Evolutionary conservation across 352 stramenopile genomes (phyloP).

Genomic region (Peronosclerospora sorghi): DNA sequence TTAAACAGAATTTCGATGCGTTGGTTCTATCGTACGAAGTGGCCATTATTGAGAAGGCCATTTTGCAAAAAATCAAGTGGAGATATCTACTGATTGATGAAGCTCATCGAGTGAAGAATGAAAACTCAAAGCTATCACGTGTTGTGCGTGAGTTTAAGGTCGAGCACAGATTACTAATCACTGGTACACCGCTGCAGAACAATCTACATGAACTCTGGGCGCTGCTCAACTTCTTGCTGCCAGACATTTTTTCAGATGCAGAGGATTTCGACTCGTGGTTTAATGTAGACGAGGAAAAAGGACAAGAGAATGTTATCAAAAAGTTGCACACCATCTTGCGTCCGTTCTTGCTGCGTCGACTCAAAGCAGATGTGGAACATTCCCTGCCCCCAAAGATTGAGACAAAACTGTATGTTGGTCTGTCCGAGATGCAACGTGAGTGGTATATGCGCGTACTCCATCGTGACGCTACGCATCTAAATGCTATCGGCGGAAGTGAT

Average conservation of each 20-base stretch:
- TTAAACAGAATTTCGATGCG: slow-evolving; percentile 85
- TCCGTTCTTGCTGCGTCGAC: slow-evolving; percentile 94
- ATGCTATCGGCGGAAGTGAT: slow-evolving; percentile 94
- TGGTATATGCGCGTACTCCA: slow-evolving; percentile 98
- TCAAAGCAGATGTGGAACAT: slow-evolving; percentile 98
- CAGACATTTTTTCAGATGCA: slow-evolving; percentile 87
- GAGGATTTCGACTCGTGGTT: slow-evolving; percentile 99
- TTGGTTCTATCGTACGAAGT: slow-evolving; percentile 89
- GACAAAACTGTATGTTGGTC: slow-evolving; percentile 96
- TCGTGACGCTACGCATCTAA: slow-evolving; percentile 92
- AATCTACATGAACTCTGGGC: slow-evolving; percentile 99
- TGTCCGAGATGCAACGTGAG: slow-evolving; percentile 96
- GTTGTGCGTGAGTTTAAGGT: slow-evolving; percentile 87
- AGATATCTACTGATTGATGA: slow-evolving; percentile 98
- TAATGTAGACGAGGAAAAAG: slow-evolving; percentile 93
- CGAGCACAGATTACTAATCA: slow-evolving; percentile 92
- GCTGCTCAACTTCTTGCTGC: slow-evolving; percentile 98
- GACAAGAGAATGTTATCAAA: slow-evolving; percentile 95
- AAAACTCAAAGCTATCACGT: slow-evolving; percentile 82
- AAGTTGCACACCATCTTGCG: slow-evolving; percentile 95
- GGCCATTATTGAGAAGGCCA: slow-evolving; percentile 90
- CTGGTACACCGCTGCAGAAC: slow-evolving; percentile 98
- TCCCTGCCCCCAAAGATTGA: slow-evolving; percentile 96
- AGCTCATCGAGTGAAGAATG: slow-evolving; percentile 98
- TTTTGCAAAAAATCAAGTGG: slow-evolving; percentile 92